Conservation (phyloP, 768 basidiomycete genomes). For the Terana coerulea region DNA sequence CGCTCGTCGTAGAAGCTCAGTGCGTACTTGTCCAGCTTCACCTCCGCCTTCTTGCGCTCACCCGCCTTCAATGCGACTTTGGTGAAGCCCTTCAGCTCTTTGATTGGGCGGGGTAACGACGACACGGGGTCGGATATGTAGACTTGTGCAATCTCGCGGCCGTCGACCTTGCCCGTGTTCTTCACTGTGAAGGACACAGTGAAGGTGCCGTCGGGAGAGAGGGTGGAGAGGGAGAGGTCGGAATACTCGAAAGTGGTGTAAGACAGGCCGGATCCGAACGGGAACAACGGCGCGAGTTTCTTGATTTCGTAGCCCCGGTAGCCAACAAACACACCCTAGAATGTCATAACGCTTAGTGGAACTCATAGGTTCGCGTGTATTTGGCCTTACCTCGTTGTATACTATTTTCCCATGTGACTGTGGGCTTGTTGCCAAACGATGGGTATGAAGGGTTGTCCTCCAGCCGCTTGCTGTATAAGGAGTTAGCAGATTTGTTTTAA, state of each 20-base stretch:
- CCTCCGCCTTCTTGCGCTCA: slow-evolving; percentile 33
- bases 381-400: slow-evolving; percentile 43
- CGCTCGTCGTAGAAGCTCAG: slow-evolving; percentile 47
- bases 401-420: slow-evolving; percentile 41
- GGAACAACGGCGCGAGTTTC: slow-evolving; percentile 43
- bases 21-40: slow-evolving; percentile 44
- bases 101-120: slow-evolving; percentile 40
- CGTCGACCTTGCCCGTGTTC: slow-evolving; percentile 41
- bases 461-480: slow-evolving; percentile 35
- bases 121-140: slow-evolving; percentile 42
- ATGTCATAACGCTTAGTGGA: no score
- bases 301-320: slow-evolving; percentile 49
- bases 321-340: slow-evolving; percentile 46
- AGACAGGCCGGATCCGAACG: slow-evolving; percentile 57
- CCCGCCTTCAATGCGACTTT: slow-evolving; percentile 46
- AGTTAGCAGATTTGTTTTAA: not conserved
- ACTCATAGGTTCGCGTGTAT: no score
- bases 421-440: slow-evolving; percentile 38
- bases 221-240: slow-evolving; percentile 31
- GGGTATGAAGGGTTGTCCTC: slow-evolving; percentile 50
- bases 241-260: slow-evolving; percentile 58
- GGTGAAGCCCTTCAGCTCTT: slow-evolving; percentile 44
- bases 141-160: slow-evolving; percentile 45
- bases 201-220: slow-evolving; percentile 33
- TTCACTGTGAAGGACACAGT: slow-evolving; percentile 40